These are phyloP conservation scores for Cordyceps javanica DNA, from an alignment of 2,329 filamentous ascomycete species.

Conservation along the genomic window DNA sequence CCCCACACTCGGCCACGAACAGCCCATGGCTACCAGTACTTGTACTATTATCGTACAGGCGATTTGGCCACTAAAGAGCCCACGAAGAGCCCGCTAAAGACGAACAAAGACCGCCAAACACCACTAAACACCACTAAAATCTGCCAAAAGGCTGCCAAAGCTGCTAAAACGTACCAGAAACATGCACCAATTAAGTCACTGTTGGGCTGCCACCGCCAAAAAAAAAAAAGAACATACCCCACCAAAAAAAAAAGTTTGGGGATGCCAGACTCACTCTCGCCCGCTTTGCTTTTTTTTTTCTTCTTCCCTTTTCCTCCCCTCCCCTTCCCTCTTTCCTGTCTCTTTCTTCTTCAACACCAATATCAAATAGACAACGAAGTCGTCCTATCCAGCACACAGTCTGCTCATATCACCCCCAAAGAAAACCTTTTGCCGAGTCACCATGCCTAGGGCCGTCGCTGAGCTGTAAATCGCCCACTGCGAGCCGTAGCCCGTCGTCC, in stretches of 20 bases:
- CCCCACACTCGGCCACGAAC: too few relatives aligned
- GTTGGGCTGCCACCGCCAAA: background rate
- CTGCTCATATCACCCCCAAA: slow-evolving; percentile 15
- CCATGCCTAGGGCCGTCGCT: slow-evolving; percentile 71
- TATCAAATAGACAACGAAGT: slow-evolving; percentile 13
- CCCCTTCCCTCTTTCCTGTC: background rate
- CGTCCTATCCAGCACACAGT: slow-evolving; percentile 3
- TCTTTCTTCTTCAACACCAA: slow-evolving; percentile 14
- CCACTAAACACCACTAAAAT: too few relatives aligned
- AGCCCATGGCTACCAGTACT: too few relatives aligned
- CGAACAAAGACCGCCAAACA: too few relatives aligned
- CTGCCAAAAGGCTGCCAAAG: too few relatives aligned
- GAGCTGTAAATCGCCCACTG: slow-evolving; percentile 87
- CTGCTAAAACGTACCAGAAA: background rate
- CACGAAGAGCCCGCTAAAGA: too few relatives aligned
- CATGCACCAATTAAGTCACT: too few relatives aligned
- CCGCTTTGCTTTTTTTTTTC: slow-evolving; percentile 8
- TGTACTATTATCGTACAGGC: too few relatives aligned
- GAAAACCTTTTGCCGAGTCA: slow-evolving; percentile 64
- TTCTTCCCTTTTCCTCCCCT: slow-evolving; percentile 8
- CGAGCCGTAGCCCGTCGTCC: slow-evolving; percentile 49
- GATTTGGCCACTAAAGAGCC: too few relatives aligned
- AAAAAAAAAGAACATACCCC: too few relatives aligned
- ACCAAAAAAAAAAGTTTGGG: slow-evolving; percentile 10
- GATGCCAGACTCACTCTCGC: background rate